Conservation (phyloP, 1,284 basidiomycete species). For the Anthracocystis walkeri region DNA sequence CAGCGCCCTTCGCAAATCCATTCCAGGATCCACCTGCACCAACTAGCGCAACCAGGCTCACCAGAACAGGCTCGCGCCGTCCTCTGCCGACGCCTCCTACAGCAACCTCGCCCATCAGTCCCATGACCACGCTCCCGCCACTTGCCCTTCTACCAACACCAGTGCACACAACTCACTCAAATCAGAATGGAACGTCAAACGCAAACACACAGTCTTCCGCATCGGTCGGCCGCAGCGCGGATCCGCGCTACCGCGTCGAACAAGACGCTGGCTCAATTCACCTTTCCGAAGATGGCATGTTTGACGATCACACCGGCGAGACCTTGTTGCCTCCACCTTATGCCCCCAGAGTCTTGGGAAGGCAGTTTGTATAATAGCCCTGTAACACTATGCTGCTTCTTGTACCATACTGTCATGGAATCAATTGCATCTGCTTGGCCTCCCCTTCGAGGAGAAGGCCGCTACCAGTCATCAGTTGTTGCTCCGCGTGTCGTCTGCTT, state of each 20-base stretch:
- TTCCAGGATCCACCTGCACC: conserved; percentile 23
- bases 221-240: conserved; percentile 5
- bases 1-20: conserved; percentile 14
- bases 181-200: not conserved
- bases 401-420: not conserved
- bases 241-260: conserved; percentile 30
- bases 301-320: conserved; percentile 37
- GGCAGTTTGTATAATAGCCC: conserved; percentile 29
- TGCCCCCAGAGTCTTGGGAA: conserved; percentile 24
- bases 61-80: conserved; percentile 24
- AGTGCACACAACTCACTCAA: not conserved
- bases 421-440: not conserved
- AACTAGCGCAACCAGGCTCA: not conserved
- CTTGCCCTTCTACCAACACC: not conserved
- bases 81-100: conserved; percentile 34
- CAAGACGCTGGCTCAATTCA: conserved; percentile 37
- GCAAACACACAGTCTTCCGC: not conserved
- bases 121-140: conserved; percentile 10
- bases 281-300: conserved; percentile 32
- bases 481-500: not conserved
- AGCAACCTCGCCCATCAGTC: conserved; percentile 15
- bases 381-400: not conserved
- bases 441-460: not conserved
- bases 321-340: conserved; percentile 42
- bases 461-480: not conserved